Evolutionary conservation across 2,329 filamentous ascomycete genomes (phyloP).

Genomic region (Penicillium sp.): DNA sequence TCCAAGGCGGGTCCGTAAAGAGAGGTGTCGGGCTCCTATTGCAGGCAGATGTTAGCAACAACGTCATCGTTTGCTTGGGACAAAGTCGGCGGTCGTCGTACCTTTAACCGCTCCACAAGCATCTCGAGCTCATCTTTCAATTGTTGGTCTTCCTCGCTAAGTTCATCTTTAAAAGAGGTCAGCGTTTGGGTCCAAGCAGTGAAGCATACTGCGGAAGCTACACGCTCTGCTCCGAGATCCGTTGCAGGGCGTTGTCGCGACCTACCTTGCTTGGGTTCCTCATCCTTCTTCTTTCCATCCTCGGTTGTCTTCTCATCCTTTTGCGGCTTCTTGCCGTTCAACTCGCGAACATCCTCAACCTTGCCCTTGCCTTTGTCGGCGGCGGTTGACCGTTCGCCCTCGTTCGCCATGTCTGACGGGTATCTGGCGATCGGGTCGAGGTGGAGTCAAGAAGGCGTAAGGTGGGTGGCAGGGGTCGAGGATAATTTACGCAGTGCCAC

Average conservation of each 20-base stretch:
- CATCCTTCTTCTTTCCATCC: conserved; percentile 71
- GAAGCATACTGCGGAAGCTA: conserved; percentile 4
- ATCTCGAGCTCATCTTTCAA: conserved; percentile 97
- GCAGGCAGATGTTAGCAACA: conserved; percentile 17
- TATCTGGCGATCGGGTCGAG: conserved; percentile 30
- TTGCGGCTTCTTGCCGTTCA: conserved; percentile 51
- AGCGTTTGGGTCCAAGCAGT: conserved; percentile 29
- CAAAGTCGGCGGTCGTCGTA: conserved; percentile 40
- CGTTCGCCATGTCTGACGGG: conserved; percentile 72
- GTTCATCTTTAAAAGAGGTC: conserved; percentile 64
- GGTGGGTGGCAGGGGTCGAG: conserved; percentile 3
- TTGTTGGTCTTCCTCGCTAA: conserved; percentile 97
- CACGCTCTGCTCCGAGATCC: conserved; percentile 8
- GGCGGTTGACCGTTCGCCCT: conserved; percentile 77
- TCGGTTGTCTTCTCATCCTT: conserved; percentile 66
- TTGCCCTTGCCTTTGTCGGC: conserved; percentile 97
- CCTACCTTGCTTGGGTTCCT: conserved; percentile 59
- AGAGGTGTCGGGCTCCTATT: conserved; percentile 74
- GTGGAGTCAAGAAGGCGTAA: conserved; percentile 7
- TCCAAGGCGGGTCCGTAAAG: conserved; percentile 92
- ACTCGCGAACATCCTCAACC: conserved; percentile 64
- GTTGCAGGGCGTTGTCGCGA: conserved; percentile 12
- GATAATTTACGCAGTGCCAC: conserved; percentile 6
- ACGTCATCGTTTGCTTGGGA: conserved; percentile 23
- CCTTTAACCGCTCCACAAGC: conserved; percentile 91